These are phyloP conservation scores for Coemansia sp. DNA, from an alignment of 192 early-diverging fungal genomes.

Conservation along the genomic window DNA sequence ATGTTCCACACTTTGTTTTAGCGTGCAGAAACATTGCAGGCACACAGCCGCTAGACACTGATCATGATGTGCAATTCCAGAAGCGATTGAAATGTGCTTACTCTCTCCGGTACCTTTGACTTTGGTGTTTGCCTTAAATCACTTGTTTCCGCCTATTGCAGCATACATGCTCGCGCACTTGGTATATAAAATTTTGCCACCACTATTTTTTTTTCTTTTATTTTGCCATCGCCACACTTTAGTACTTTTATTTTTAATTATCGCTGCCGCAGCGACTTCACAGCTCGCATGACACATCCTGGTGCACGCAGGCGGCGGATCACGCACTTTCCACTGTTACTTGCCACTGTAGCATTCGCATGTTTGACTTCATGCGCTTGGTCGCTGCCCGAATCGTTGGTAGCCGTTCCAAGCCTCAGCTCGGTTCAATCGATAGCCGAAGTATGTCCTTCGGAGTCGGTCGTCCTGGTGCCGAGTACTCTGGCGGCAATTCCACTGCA, in stretches of 20 bases:
- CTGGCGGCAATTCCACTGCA: not conserved
- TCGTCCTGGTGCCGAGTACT: not conserved
- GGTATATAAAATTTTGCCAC: not conserved
- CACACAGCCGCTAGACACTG: not conserved
- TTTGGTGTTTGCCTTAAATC: not conserved
- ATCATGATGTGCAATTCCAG: not conserved
- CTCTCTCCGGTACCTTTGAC: not conserved
- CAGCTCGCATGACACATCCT: not conserved
- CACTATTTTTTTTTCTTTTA: not conserved
- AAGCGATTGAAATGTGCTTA: not conserved
- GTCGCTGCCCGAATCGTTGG: conserved; percentile 3
- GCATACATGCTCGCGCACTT: not conserved
- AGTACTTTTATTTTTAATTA: not conserved
- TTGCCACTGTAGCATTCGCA: not conserved
- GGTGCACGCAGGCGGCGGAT: not conserved
- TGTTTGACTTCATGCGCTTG: conserved; percentile 2
- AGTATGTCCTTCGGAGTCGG: no score
- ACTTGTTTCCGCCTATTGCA: not conserved
- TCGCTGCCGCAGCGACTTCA: not conserved
- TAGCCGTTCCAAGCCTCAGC: not conserved
- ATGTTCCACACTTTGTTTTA: conserved; percentile 9
- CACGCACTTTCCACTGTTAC: not conserved
- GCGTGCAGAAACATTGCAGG: not conserved
- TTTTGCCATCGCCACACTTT: not conserved
- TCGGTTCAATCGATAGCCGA: not conserved